Base-by-base conservation (phyloP, 2,329 filamentous ascomycete genomes). In the Xylariales sp. region DNA sequence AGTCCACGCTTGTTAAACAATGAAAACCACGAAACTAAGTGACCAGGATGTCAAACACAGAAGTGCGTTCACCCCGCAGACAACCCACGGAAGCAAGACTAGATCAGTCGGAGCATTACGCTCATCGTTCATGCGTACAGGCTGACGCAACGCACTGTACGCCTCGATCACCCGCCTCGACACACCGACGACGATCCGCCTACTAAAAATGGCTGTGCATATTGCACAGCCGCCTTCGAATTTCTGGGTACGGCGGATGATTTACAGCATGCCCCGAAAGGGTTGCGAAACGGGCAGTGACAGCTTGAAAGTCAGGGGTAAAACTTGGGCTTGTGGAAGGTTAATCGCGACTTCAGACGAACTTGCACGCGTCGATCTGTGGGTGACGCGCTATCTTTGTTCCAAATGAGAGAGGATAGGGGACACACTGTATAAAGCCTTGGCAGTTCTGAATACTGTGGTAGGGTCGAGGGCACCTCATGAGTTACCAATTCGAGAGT, bases 321-420 rank as follows among this genome's bases (percentile, higher is more conserved):
- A 31, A 31, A 31, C n/a, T 31, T 15, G n/a, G 8, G 29, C 29
- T 8, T 12, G 29, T 32, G 11, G 2, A 38, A 38, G 15, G 25
- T 18, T n/a, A 14, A n/a, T 21, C n/a, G 15, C 16, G 29, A 32
- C 29, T 40, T 40, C 20, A 33, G 28, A 40, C 31, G 29, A 40
- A 40, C 38, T 32, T 40, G 38, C 38, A 32, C 21, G 38, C 25
- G 38, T 25, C 25, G 38, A 40, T 40, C 38, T 15, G 19, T 32
- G 20, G 28, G 16, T 39, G 36, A 31, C 25, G 27, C 36, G 36
- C 25, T 12, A 39, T 14, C 25, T 31, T 34, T 39, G 36, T 39
- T 39, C 36, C 36, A 39, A 19, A 39, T 39, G 20, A 31, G 12
- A 38, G 24, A 24, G 19, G 35, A 27, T 9, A 15, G 15, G 7